Evolutionary conservation across 345 rosid genomes (phyloP).

Genomic region (Eucalyptus regnans): DNA sequence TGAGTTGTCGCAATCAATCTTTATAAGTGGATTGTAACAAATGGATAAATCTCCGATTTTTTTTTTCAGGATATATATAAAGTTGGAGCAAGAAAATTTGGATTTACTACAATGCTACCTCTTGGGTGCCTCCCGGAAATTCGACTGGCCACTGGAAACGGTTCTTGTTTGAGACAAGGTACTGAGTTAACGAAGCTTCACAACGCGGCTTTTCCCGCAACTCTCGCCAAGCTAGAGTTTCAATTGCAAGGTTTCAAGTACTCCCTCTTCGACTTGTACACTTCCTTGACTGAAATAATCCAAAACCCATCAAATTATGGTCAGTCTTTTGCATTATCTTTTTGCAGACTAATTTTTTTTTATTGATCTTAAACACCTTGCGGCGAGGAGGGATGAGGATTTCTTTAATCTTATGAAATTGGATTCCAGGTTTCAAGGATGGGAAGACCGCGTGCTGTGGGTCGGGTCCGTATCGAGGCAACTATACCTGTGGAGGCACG

Average conservation of each 20-base stretch:
- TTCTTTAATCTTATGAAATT: not conserved
- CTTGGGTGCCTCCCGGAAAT: not conserved
- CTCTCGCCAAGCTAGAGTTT: not conserved
- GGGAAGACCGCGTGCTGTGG: conserved; percentile 7
- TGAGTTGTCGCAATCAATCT: too few species aligned
- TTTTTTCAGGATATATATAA: not conserved
- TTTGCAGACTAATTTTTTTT: too few species aligned
- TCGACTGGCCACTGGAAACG: not conserved
- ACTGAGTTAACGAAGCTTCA: conserved; percentile 1
- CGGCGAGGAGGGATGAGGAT: too few species aligned
- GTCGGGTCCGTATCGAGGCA: not conserved
- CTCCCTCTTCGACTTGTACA: conserved; percentile 6
- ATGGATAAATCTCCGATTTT: too few species aligned
- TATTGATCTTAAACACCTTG: too few species aligned
- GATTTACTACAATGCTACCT: not conserved
- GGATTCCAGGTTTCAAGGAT: conserved; percentile 1
- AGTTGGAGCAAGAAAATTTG: not conserved
- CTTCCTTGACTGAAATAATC: not conserved
- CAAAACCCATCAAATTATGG: conserved; percentile 1
- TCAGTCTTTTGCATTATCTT: not conserved
- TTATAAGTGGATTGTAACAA: too few species aligned
- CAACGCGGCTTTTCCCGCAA: not conserved
- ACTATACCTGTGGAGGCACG: not conserved
- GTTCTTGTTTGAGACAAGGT: not conserved
- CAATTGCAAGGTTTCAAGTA: conserved; percentile 18